These are phyloP conservation scores for Xylaria sp. DNA, from an alignment of 2,329 filamentous ascomycete genomes.

Conservation along the genomic window DNA sequence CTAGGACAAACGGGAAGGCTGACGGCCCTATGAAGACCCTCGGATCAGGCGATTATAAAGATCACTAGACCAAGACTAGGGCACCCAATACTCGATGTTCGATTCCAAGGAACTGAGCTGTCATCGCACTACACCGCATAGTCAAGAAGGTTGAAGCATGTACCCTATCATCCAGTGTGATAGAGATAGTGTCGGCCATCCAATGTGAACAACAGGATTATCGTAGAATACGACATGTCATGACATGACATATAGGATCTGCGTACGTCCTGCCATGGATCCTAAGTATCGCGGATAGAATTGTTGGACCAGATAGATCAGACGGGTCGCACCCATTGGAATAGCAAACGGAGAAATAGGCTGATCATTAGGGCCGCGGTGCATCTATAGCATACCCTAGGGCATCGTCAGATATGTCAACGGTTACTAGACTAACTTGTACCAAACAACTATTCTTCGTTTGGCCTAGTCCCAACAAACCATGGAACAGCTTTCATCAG, in stretches of 20 bases:
- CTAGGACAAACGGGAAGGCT: conserved; percentile 11
- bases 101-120: neutral
- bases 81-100: neutral
- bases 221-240: conserved; percentile 17
- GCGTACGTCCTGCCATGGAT: conserved; percentile 12
- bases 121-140: neutral
- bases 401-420: no score
- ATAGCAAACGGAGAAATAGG: no score
- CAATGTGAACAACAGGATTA: conserved; percentile 12
- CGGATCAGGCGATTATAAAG: neutral
- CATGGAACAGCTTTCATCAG: neutral
- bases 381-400: no score
- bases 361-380: no score
- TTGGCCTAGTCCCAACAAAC: neutral
- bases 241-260: conserved; percentile 17
- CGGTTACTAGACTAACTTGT: neutral
- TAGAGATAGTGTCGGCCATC: neutral
- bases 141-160: neutral
- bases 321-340: neutral
- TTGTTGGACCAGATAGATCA: neutral
- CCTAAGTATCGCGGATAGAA: neutral
- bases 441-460: neutral
- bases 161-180: neutral
- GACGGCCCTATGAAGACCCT: neutral
- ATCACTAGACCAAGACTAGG: conserved; percentile 1